Conservation (phyloP, 148 eudicot species). For the Cornus suecica region DNA sequence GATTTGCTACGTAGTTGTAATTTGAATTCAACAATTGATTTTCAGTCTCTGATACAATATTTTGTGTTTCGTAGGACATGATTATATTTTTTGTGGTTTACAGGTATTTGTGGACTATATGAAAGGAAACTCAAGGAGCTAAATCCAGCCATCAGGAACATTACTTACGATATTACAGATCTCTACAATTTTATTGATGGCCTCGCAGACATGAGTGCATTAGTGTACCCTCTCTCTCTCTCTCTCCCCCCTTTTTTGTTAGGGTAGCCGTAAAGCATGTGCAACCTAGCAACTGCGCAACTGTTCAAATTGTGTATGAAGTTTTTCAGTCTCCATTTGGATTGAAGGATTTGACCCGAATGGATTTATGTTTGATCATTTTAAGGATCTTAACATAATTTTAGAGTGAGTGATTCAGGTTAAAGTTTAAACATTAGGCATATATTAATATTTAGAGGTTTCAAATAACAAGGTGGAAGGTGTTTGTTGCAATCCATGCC, state of each 20-base stretch:
- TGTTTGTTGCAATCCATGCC: too few relatives aligned
- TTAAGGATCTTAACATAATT: too few relatives aligned
- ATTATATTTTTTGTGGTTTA: slow-evolving; percentile 12
- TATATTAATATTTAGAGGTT: too few relatives aligned
- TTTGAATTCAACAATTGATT: neutral
- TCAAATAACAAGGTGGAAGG: too few relatives aligned
- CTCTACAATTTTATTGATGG: slow-evolving; percentile 94
- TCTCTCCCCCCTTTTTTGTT: slow-evolving; percentile 29
- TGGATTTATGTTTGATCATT: too few relatives aligned
- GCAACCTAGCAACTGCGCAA: neutral
- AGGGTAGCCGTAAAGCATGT: neutral
- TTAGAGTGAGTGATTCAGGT: too few relatives aligned
- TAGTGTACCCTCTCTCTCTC: slow-evolving; percentile 64
- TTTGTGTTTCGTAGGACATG: slow-evolving; percentile 2
- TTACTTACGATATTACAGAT: slow-evolving; percentile 83
- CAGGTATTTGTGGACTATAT: slow-evolving; percentile 88
- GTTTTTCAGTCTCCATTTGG: neutral
- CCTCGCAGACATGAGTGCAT: slow-evolving; percentile 88
- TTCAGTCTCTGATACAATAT: neutral
- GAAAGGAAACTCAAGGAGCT: slow-evolving; percentile 92
- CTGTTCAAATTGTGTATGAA: neutral
- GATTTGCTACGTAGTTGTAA: neutral
- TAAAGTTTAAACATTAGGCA: too few relatives aligned
- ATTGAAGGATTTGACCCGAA: too few relatives aligned
- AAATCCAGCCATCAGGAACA: slow-evolving; percentile 70